These are phyloP conservation scores for Oryza nivara DNA, from an alignment of 176 grass and related monocot genomes.

Conservation along the genomic window DNA sequence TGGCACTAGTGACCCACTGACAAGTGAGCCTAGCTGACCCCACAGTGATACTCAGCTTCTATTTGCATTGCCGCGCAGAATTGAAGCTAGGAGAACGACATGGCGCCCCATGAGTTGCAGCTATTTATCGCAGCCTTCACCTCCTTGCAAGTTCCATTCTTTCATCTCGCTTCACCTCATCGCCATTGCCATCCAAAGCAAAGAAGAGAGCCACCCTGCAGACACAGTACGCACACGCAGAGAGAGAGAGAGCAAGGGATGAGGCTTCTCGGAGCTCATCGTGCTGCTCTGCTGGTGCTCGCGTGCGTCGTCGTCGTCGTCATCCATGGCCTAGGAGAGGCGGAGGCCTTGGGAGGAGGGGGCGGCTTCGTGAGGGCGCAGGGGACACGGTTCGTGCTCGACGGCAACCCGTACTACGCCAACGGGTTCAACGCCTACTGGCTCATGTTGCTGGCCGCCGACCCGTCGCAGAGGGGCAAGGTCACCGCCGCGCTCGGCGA, in stretches of 20 bases:
- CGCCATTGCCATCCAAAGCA: constrained; percentile 27
- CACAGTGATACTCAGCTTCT: background rate
- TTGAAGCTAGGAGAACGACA: background rate
- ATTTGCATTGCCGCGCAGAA: background rate
- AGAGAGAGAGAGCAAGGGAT: constrained; percentile 4
- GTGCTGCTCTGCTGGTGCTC: constrained; percentile 49
- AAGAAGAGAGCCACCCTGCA: background rate
- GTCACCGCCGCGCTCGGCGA: constrained; percentile 56
- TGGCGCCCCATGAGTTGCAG: background rate
- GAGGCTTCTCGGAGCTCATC: constrained; percentile 36
- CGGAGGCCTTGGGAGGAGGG: constrained; percentile 9
- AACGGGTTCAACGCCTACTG: constrained; percentile 99
- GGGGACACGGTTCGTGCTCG: constrained; percentile 71
- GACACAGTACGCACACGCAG: background rate
- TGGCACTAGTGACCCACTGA: background rate
- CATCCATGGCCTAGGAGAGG: constrained; percentile 15
- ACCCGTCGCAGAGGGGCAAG: constrained; percentile 69
- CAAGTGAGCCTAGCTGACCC: background rate
- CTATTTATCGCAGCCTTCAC: constrained; percentile 21
- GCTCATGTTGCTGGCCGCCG: constrained; percentile 76
- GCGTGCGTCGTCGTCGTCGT: constrained; percentile 2
- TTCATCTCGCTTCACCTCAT: background rate
- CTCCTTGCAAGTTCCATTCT: background rate
- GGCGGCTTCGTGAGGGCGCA: constrained; percentile 64
- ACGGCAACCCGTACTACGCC: constrained; percentile 84